Percentiles rank a stretch among this genome's conserved stretches.
Evolutionary conservation across 2,329 filamentous ascomycete genomes (phyloP).

Genomic region (Blastomyces parvus): DNA sequence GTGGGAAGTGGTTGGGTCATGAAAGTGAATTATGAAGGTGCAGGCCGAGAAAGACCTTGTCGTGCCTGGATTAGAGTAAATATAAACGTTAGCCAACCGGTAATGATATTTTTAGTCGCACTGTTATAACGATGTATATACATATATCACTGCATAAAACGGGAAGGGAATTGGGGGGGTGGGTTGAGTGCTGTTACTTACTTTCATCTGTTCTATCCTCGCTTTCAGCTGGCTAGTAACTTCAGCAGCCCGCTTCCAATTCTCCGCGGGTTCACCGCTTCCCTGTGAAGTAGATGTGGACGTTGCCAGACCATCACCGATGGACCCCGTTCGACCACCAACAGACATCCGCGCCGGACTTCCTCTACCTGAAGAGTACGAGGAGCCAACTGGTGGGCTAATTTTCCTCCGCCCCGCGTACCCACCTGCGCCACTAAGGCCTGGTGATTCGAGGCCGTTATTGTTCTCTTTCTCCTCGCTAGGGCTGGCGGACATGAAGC

Average conservation of each 20-base stretch:
- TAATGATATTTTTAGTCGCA: constrained; percentile 6
- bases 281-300: constrained; percentile 25
- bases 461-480: constrained; percentile 74
- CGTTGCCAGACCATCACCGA: constrained; percentile 1
- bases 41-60: constrained; percentile 36
- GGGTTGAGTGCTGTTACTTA: constrained; percentile 18
- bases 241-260: constrained; percentile 93
- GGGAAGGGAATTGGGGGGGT: background rate
- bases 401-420: constrained; percentile 35
- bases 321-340: constrained; percentile 15
- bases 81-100: constrained; percentile 5
- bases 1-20: constrained; percentile 6
- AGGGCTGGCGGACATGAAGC: constrained; percentile 45
- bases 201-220: constrained; percentile 98
- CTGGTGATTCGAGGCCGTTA: constrained; percentile 32
- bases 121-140: background rate
- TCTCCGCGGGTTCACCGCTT: constrained; percentile 60
- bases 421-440: constrained; percentile 19
- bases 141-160: background rate
- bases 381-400: constrained; percentile 32
- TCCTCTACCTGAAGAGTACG: constrained; percentile 27
- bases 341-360: constrained; percentile 29
- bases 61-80: constrained; percentile 26
- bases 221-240: constrained; percentile 96
- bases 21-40: constrained; percentile 14